Base-by-base conservation (phyloP, 176 grass and related monocot species). In the Tuctoria greenei region DNA sequence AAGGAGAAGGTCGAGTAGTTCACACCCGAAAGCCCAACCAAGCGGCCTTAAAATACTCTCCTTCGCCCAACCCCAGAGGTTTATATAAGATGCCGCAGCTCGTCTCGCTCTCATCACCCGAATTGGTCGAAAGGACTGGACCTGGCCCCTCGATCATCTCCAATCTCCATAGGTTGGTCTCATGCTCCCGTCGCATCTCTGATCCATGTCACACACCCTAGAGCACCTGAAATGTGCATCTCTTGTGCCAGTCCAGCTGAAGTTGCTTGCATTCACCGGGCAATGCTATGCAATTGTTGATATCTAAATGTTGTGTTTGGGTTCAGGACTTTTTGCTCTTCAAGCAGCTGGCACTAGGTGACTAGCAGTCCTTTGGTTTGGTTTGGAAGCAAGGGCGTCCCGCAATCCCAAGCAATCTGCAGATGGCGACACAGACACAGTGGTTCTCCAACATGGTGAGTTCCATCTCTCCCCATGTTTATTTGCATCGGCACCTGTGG, bases 361-460 rank as follows among this genome's bases (percentile, higher is more conserved):
- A 50, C 74, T 76, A 76, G 74, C 60, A 77, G 74, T 77, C 74
- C 61, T 77, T 51, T 65, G 60, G 60, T 61, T 73, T 55, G 55
- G 61, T 59, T 72, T 66, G 59, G 65, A 77, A 77, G 25, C 4
- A 15, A 36, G 50, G 67, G 63, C 10, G 45, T 66, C 14, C 61
- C 61, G 5, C 5, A 27, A 18, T 62, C 37, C 16, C 27, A 59
- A 77, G 45, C 47, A 72, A 75, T 73, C 57, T 72, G 65, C 51
- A 13, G 71, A 95, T 95, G 92, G 89, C 83, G 35, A 80, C 83
- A 4, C 83, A 91, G 35, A 80, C 83, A 4, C 83, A 91, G 58
- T 95, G 92, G 92, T 91, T 91, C 72, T 91, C 86, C 64, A 85
- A 91, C 83, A 73, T 95, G 89, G 92, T 95, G 84, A 84, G 54